phyloP scores from a whole-genome alignment of 202 grass and related monocot genomes.

The Panicum virgatum region DNA sequence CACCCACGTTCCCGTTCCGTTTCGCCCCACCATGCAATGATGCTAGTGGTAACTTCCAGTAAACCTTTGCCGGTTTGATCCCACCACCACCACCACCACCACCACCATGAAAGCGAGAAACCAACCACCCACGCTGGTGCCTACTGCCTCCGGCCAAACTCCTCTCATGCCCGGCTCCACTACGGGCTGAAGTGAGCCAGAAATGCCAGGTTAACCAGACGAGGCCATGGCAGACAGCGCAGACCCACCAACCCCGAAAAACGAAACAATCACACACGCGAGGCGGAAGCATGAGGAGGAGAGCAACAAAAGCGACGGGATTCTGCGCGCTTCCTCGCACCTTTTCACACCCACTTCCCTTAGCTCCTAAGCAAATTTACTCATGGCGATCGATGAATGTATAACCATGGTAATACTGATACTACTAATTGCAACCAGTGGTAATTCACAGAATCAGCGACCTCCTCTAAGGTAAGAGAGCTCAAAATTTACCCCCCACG shows the following conservation, averaged over 20 bases:
- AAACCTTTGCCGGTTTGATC: slow-evolving; percentile 18
- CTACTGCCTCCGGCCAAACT: not conserved
- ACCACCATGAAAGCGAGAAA: slow-evolving; percentile 25
- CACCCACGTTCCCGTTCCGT: not conserved
- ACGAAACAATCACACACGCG: slow-evolving; percentile 35
- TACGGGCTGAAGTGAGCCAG: not conserved
- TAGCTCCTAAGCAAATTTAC: slow-evolving; percentile 54
- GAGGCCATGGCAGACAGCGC: slow-evolving; percentile 40
- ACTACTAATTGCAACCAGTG: slow-evolving; percentile 26
- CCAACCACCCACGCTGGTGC: not conserved
- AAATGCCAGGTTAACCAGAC: slow-evolving; percentile 18
- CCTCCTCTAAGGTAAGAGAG: slow-evolving; percentile 30
- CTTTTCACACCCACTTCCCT: slow-evolving; percentile 36
- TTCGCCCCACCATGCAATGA: not conserved
- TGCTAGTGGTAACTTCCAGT: not conserved
- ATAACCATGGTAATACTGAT: slow-evolving; percentile 12
- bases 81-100: slow-evolving; percentile 13
- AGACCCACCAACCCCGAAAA: slow-evolving; percentile 48
- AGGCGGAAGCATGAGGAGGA: not conserved
- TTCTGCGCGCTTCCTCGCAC: slow-evolving; percentile 23
- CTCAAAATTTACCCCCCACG: slow-evolving; percentile 42
- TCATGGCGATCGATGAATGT: not conserved
- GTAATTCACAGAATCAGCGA: slow-evolving; percentile 47
- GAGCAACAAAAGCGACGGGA: slow-evolving; percentile 41
- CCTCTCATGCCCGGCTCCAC: not conserved